Evolutionary conservation across 768 basidiomycete species (phyloP).

Genomic region (Termitomyces heimii): DNA sequence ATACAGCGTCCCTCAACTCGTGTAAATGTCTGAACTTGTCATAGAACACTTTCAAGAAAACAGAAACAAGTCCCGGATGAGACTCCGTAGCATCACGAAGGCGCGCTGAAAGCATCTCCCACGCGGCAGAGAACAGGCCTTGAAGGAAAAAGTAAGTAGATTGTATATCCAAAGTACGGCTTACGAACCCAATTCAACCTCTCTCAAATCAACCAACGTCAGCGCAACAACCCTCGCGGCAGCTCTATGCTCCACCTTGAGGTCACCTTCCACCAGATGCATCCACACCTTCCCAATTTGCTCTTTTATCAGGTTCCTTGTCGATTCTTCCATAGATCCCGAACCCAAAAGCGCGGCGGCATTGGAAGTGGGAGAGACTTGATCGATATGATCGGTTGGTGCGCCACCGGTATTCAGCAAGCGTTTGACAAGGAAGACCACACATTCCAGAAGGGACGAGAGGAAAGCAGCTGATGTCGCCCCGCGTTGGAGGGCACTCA

Average conservation of each 20-base stretch:
- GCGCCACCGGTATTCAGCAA: constrained; percentile 18
- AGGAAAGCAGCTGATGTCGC: constrained; percentile 60
- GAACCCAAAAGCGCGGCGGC: neutral
- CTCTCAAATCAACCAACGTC: constrained; percentile 28
- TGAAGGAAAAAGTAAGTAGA: neutral
- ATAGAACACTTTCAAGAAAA: constrained; percentile 39
- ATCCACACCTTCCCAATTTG: constrained; percentile 46
- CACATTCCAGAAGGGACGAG: constrained; percentile 63
- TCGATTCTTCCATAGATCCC: constrained; percentile 4
- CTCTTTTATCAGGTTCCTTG: constrained; percentile 29
- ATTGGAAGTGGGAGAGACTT: constrained; percentile 3
- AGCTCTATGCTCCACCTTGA: constrained; percentile 41
- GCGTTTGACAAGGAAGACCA: constrained; percentile 49
- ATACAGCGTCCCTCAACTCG: constrained; percentile 18
- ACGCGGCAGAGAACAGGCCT: constrained; percentile 47
- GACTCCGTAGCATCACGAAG: constrained; percentile 20
- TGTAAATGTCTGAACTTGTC: constrained; percentile 30
- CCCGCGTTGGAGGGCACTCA: constrained; percentile 50
- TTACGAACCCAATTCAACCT: constrained; percentile 19
- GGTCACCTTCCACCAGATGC: constrained; percentile 32
- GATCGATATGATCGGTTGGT: neutral
- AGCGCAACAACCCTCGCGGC: constrained; percentile 41
- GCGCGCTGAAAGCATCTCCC: constrained; percentile 32
- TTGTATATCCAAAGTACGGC: neutral
- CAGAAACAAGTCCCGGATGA: constrained; percentile 31